phyloP scores from a whole-genome alignment of 2,329 filamentous ascomycete species.

The Trichothecium sympodiale region DNA sequence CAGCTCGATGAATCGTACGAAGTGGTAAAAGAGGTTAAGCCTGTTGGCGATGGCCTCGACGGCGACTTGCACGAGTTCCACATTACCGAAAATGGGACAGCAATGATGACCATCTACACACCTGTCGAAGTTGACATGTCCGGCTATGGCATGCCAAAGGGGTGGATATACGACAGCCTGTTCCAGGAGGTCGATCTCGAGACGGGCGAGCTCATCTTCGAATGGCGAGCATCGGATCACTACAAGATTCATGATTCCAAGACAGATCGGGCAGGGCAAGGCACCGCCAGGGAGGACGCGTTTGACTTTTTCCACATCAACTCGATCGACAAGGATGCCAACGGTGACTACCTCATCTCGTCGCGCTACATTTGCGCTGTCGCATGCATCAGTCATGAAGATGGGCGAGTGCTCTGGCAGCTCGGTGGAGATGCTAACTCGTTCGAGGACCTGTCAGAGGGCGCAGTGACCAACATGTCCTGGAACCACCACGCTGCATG shows the following conservation, averaged over 20 bases:
- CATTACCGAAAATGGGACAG: conserved; percentile 26
- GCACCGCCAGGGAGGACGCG: conserved; percentile 11
- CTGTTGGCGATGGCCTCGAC: conserved; percentile 10
- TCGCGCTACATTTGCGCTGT: conserved; percentile 17
- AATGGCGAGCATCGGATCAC: conserved; percentile 27
- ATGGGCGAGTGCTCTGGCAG: conserved; percentile 18
- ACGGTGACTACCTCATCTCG: conserved; percentile 22
- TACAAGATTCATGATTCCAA: conserved; percentile 12
- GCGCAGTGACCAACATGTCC: conserved; percentile 20
- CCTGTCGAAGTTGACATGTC: conserved; percentile 13
- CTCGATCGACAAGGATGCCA: conserved; percentile 16
- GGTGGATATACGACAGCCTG: conserved; percentile 21
- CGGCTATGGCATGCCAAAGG: conserved; percentile 10
- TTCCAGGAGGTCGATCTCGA: conserved; percentile 38
- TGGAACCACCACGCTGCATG: conserved; percentile 42
- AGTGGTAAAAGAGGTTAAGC: conserved; percentile 13
- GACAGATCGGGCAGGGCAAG: too few relatives aligned
- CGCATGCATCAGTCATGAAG: conserved; percentile 14
- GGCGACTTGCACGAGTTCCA: conserved; percentile 26
- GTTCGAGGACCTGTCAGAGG: conserved; percentile 20
- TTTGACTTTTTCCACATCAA: conserved; percentile 17
- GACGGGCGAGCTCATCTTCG: conserved; percentile 35
- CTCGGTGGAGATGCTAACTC: conserved; percentile 21
- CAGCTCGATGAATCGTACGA: conserved; percentile 20
- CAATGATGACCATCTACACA: conserved; percentile 26